Evolutionary conservation across 1,284 basidiomycete genomes (phyloP), one percentile per base, ranked within the genome.

Genomic region (Omphalotus olearius): DNA sequence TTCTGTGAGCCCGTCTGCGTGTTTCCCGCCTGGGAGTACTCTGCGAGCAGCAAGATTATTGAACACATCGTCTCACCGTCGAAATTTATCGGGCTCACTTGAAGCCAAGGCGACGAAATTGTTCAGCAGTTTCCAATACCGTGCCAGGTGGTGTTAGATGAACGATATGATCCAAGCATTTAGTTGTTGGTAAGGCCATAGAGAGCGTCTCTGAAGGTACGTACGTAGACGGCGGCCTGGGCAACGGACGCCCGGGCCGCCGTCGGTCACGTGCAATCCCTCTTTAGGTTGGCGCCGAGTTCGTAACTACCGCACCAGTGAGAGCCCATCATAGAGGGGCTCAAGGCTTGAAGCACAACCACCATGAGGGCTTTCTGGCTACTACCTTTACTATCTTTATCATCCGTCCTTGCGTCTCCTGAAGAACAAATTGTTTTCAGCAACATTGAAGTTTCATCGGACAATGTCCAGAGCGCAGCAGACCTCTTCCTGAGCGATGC

Each of bases 21-120:
- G 85, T 1, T 70, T 75, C 4, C 85, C 85, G 6, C 85, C 85
- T 0, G 75, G 68, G 45, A 80, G 67, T 36, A 88, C 84, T 6
- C 83, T 85, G 47, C 10, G 16, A 14, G 41, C 5, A 13, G n/a
- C n/a, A n/a, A n/a, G n/a, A n/a, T n/a, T 10, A 20, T 37, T 40
- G 7, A 23, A 42, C 13, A 6, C 14, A 42, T 6, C 14, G 20
- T 23, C 4, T 23, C 9, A 14, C 13, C 28, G 28, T 41, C 7
- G 20, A 40, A 17, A 4, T 4, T n/a, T 7, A n/a, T 17, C 35
- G 26, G 7, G 25, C 38, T 20, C 6, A 86, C 85, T 69, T 76
- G 73, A 88, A 86, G 7, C 84, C 85, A 4, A 85, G 64, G n/a
- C 72, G 59, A n/a, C 67, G 68, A 57, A 83, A 87, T 46, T 78